phyloP scores from a whole-genome alignment of 1,284 basidiomycete species.

The Cutaneotrichosporon cutaneum region DNA sequence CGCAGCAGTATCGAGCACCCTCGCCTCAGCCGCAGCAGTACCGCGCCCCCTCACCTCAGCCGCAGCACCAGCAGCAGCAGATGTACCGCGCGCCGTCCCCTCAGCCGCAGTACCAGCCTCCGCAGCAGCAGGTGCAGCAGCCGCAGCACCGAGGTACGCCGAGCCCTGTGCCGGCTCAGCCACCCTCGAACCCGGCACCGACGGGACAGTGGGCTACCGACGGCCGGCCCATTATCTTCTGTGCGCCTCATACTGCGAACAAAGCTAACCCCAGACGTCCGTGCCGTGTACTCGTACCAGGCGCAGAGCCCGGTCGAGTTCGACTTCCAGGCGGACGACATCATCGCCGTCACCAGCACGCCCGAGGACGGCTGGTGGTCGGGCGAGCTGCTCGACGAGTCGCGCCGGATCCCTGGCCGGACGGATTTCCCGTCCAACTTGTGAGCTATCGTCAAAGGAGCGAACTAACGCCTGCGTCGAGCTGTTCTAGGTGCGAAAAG shows the following conservation, averaged over 20 bases:
- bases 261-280: constrained; percentile 57
- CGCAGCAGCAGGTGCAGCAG: constrained; percentile 23
- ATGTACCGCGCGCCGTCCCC: constrained; percentile 4
- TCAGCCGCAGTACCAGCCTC: constrained; percentile 13
- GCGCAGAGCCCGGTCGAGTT: constrained; percentile 66
- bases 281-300: constrained; percentile 86
- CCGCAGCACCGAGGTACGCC: constrained; percentile 27
- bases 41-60: constrained; percentile 23
- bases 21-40: constrained; percentile 19
- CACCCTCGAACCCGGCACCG: constrained; percentile 45
- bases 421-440: constrained; percentile 94
- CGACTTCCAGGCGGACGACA: constrained; percentile 85
- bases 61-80: constrained; percentile 24
- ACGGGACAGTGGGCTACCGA: constrained; percentile 52
- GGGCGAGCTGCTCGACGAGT: constrained; percentile 71
- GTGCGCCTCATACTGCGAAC: constrained; percentile 32
- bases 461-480: constrained; percentile 1
- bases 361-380: constrained; percentile 96
- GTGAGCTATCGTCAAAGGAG: not conserved
- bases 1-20: not conserved
- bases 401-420: constrained; percentile 69
- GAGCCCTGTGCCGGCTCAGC: constrained; percentile 45
- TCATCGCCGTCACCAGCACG: constrained; percentile 86
- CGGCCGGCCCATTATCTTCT: constrained; percentile 51
- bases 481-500: not conserved